Base-by-base conservation (phyloP, 2,329 filamentous ascomycete genomes). In the Rhinocladiella similis region DNA sequence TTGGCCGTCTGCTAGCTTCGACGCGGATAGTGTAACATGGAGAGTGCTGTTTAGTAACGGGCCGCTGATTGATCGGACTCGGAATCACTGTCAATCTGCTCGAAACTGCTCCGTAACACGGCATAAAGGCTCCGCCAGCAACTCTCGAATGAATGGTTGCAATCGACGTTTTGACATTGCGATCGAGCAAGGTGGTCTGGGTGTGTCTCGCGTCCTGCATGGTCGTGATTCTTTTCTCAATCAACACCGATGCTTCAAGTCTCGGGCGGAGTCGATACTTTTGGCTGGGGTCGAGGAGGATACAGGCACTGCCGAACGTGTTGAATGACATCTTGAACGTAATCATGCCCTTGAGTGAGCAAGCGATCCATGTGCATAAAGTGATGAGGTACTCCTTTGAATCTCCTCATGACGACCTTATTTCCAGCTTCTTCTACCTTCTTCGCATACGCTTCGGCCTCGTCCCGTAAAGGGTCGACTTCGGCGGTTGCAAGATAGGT, bases 331-430 rank as follows among this genome's bases (percentile, higher is more conserved):
- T 66, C 64, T 27, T 62, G 53, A 16, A 65, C 61, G 53, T 66
- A 64, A 39, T 66, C 64, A 10, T 57, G 52, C 12, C 61, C 64
- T 52, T 65, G 63, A 45, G 51, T 49, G 18, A 65, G 53, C 10
- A 60, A 35, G 9, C 56, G 36, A 46, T 64, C 62, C 62, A 65
- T 62, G 29, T 64, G 62, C 63, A 65, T 64, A 43, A 65, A 65
- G 18, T 51, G 58, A 56, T 65, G 63, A 6, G 63, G 63, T 18
- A 65, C 59, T 33, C 63, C 63, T n/a, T 50, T 54, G 46, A 61
- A 65, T 35, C 63, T 52, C 47, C 53, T 63, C 49, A 53, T 20
- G 29, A 61, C 35, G 36, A 64, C 51, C 47, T 61, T 56, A 38
- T 65, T 65, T 3, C 63, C 63, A 14, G 56, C 51, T 43, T 61